Conservation (phyloP, 1,284 basidiomycete genomes). For the Coniophora puteana region DNA sequence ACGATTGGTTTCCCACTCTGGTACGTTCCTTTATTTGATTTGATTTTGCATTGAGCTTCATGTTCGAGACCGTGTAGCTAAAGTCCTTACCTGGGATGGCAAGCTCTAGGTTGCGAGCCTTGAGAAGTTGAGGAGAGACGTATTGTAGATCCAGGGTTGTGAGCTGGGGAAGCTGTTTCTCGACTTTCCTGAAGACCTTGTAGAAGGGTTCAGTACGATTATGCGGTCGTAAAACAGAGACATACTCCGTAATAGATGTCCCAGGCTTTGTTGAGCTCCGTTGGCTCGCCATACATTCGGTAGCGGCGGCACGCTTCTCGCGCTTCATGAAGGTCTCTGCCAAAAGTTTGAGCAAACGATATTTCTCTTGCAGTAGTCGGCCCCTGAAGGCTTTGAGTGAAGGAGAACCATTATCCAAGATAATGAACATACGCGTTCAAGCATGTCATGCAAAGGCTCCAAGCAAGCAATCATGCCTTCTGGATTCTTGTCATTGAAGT, state of each 20-base stretch:
- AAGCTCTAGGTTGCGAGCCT: slow-evolving; percentile 86
- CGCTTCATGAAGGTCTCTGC: slow-evolving; percentile 92
- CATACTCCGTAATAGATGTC: slow-evolving; percentile 92
- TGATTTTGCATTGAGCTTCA: not conserved
- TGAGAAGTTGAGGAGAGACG: slow-evolving; percentile 91
- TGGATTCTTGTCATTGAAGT: slow-evolving; percentile 98
- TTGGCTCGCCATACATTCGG: slow-evolving; percentile 82
- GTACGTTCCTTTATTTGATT: slow-evolving; percentile 72
- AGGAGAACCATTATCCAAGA: not conserved
- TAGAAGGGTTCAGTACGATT: slow-evolving; percentile 9
- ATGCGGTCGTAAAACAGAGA: slow-evolving; percentile 1
- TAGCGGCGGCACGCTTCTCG: slow-evolving; percentile 89
- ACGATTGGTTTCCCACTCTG: slow-evolving; percentile 87
- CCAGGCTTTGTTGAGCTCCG: slow-evolving; percentile 98
- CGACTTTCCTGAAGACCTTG: slow-evolving; percentile 96
- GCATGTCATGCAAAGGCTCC: slow-evolving; percentile 91
- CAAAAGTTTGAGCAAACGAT: slow-evolving; percentile 94
- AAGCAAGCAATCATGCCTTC: slow-evolving; percentile 96
- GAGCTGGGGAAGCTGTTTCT: slow-evolving; percentile 89
- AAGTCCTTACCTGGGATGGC: slow-evolving; percentile 81
- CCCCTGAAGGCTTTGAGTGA: slow-evolving; percentile 46
- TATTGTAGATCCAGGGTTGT: slow-evolving; percentile 96
- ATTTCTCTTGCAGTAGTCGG: slow-evolving; percentile 94
- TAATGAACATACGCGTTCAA: slow-evolving; percentile 74
- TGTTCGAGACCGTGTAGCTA: not conserved